phyloP scores from a whole-genome alignment of 2,329 filamentous ascomycete species.

The Trichoderma arundinaceum region DNA sequence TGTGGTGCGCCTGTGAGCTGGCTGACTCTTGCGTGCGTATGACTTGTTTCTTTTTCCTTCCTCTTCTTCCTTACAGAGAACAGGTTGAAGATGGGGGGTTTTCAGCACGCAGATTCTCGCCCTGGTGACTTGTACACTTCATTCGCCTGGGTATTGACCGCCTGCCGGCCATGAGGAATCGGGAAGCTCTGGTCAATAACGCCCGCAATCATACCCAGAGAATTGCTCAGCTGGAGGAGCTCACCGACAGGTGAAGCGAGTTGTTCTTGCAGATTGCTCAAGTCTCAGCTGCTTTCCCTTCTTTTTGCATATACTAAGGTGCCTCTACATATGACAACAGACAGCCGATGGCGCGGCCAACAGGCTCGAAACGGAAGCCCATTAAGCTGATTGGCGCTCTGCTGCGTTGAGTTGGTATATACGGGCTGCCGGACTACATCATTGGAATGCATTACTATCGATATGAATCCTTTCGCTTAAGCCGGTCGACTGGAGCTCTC shows the following conservation, averaged over 20 bases:
- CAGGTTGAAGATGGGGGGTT: not conserved
- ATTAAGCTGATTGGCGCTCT: constrained; percentile 6
- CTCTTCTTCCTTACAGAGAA: not conserved
- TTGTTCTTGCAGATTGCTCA: constrained; percentile 6
- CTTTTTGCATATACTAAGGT: constrained; percentile 3
- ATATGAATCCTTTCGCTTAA: not conserved
- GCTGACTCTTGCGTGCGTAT: constrained; percentile 23
- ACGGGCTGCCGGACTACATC: not conserved
- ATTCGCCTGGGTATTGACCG: not conserved
- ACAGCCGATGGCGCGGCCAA: not conserved
- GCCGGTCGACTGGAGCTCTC: not conserved
- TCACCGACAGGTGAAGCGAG: constrained; percentile 4
- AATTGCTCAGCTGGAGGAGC: not conserved
- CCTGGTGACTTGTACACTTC: not conserved
- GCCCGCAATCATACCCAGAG: not conserved
- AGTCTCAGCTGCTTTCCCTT: constrained; percentile 7
- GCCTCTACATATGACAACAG: not conserved
- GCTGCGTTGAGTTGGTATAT: not conserved
- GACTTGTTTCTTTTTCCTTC: constrained; percentile 12
- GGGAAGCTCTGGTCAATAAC: not conserved
- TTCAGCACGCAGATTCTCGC: constrained; percentile 4
- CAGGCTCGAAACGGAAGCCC: not conserved
- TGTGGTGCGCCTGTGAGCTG: constrained; percentile 24
- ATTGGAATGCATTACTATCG: not conserved
- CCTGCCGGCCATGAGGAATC: not conserved